Evolutionary conservation across 2,329 filamentous ascomycete species (phyloP).

Genomic region (Catunica adiposa): DNA sequence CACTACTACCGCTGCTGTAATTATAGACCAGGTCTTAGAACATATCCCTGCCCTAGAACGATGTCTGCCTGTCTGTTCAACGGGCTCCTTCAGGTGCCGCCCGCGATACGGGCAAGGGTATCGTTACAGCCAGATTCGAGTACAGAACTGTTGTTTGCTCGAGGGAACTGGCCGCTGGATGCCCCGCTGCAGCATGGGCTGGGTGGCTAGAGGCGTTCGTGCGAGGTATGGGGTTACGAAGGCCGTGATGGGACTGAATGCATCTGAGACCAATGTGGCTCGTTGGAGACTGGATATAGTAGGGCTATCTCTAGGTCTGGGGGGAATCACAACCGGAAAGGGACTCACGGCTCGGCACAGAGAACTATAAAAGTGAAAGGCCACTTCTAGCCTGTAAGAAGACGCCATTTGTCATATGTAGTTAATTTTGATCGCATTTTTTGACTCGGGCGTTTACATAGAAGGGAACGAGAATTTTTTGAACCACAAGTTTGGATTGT

Average conservation of each 20-base stretch:
- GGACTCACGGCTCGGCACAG: too few relatives aligned
- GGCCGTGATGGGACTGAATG: background rate
- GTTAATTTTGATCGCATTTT: too few relatives aligned
- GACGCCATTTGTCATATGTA: too few relatives aligned
- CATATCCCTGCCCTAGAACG: background rate
- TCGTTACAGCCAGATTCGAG: background rate
- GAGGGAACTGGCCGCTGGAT: background rate
- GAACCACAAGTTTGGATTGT: too few relatives aligned
- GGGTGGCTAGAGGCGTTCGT: background rate
- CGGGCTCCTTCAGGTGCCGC: background rate
- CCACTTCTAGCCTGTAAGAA: too few relatives aligned
- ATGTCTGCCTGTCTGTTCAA: background rate
- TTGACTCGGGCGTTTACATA: too few relatives aligned
- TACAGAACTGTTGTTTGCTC: background rate
- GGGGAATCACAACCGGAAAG: too few relatives aligned
- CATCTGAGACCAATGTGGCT: background rate
- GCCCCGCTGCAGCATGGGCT: background rate
- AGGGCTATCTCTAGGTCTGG: background rate
- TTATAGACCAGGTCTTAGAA: background rate
- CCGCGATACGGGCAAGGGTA: background rate
- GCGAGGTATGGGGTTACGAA: background rate
- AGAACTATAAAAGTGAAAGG: too few relatives aligned
- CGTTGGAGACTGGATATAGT: background rate
- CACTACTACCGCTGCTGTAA: background rate
- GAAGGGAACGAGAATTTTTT: too few relatives aligned